Evolutionary conservation across 371 early-diverging fungal species (phyloP).

Genomic region (Mucor ambiguus): DNA sequence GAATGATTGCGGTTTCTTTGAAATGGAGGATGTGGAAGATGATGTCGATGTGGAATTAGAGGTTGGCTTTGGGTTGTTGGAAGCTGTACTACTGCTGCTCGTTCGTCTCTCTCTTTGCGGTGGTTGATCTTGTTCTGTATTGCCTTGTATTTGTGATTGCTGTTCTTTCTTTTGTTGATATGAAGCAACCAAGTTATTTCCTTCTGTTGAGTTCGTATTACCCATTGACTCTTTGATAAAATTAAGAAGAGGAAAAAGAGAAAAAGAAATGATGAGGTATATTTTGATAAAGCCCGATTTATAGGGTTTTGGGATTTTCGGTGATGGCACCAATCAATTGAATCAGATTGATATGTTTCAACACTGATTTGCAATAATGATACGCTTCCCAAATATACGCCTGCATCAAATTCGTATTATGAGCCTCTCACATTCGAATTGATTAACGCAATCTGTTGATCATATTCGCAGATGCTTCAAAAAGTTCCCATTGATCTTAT

Average conservation of each 20-base stretch:
- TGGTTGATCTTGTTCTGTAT: not conserved
- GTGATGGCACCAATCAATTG: not conserved
- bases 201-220: constrained; percentile 30
- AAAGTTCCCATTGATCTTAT: no score
- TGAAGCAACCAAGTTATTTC: constrained; percentile 12
- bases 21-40: not conserved
- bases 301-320: not conserved
- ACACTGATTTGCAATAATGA: not conserved
- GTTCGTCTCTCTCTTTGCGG: constrained; percentile 8
- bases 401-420: no score
- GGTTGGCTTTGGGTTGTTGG: constrained; percentile 7
- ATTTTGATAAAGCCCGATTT: constrained; percentile 4
- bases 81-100: constrained; percentile 12
- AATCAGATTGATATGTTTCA: not conserved
- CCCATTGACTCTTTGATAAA: constrained; percentile 18
- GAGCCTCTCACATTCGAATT: no score
- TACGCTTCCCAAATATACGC: no score
- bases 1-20: constrained; percentile 11
- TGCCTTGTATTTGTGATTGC: not conserved
- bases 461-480: no score
- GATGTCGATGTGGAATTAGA: constrained; percentile 2
- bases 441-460: no score
- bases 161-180: not conserved
- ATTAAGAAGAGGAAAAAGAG: not conserved
- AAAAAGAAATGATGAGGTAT: not conserved